Base-by-base conservation (phyloP, 2,329 filamentous ascomycete genomes). In the Ophiostoma tasmaniense region DNA sequence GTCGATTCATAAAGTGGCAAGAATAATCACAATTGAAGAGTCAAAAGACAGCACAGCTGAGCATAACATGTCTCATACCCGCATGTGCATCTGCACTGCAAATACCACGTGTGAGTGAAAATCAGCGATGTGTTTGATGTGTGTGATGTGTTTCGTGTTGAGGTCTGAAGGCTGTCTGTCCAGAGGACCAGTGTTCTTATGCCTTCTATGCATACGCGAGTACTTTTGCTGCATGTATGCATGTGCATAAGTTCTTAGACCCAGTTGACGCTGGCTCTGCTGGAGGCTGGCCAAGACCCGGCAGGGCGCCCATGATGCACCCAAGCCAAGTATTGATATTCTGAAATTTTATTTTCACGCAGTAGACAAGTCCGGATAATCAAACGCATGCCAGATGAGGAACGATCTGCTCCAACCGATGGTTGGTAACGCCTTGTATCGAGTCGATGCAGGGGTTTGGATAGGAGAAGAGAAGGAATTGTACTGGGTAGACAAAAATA, bases 401-500 rank as follows among this genome's bases (percentile, higher is more conserved):
- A 61, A 61, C 55, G 55, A 61, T 61, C 55, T 30, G 55, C 55
- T 61, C 55, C 55, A 30, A 61, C 55, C 55, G 55, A 61, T 61
- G 50, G 25, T 30, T 33, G 55, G 55, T 28, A 33, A 55, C 50
- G 14, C 6, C 17, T 14, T 39, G 50, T 55, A 55, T 55, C 25
- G 50, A 55, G 50, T 25, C 50, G 50, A 55, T 17, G 50, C 50
- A 55, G 50, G 50, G 50, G 50, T 55, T 55, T n/a, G 8, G 22
- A 55, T 55, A 55, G 50, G 50, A 25, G 50, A 55, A 8, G 30
- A 50, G 28, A 55, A 52, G 30, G 39, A 22, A 55, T n/a, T n/a
- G n/a, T n/a, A n/a, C n/a, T n/a, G n/a, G n/a, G 20, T 33, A 55
- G n/a, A 22, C 14, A 52, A n/a, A 62, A 55, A 55, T 55, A 55